phyloP scores from a whole-genome alignment of 805 yeast genomes.

The Candida broadrunensis region DNA sequence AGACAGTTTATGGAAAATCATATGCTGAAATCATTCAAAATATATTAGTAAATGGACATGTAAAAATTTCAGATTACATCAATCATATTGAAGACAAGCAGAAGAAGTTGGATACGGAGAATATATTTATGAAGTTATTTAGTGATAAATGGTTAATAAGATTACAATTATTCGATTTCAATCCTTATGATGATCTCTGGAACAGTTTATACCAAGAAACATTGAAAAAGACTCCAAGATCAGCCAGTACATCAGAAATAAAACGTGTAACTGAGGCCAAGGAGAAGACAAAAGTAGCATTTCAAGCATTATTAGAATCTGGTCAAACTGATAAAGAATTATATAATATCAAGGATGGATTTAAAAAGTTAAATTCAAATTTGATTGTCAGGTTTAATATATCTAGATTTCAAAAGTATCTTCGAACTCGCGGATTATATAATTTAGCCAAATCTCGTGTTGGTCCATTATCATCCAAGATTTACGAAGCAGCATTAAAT shows the following conservation, averaged over 20 bases:
- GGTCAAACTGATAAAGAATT: conserved; percentile 23
- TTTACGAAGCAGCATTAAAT: conserved; percentile 58
- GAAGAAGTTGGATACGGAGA: conserved; percentile 17
- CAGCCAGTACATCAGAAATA: conserved; percentile 35
- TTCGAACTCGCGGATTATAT: conserved; percentile 62
- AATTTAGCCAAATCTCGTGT: conserved; percentile 63
- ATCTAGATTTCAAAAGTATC: conserved; percentile 61
- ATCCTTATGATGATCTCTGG: conserved; percentile 40
- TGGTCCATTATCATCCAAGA: conserved; percentile 63
- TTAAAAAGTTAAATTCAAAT: conserved; percentile 45
- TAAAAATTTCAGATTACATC: conserved; percentile 50
- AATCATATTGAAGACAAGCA: conserved; percentile 18
- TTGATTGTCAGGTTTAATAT: conserved; percentile 60
- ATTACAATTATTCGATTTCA: conserved; percentile 27
- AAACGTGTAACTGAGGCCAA: conserved; percentile 57
- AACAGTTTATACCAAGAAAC: conserved; percentile 31
- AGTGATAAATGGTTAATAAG: conserved; percentile 36
- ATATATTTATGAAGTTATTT: conserved; percentile 24
- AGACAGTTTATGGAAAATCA: conserved; percentile 40
- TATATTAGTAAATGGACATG: conserved; percentile 65
- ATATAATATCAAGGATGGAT: conserved; percentile 26
- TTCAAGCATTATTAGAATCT: conserved; percentile 30
- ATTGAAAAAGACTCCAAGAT: conserved; percentile 33
- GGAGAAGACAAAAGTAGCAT: conserved; percentile 43
- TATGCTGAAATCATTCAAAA: conserved; percentile 66